phyloP scores from a whole-genome alignment of 352 stramenopile species.

The Globisporangium cystogenes region DNA sequence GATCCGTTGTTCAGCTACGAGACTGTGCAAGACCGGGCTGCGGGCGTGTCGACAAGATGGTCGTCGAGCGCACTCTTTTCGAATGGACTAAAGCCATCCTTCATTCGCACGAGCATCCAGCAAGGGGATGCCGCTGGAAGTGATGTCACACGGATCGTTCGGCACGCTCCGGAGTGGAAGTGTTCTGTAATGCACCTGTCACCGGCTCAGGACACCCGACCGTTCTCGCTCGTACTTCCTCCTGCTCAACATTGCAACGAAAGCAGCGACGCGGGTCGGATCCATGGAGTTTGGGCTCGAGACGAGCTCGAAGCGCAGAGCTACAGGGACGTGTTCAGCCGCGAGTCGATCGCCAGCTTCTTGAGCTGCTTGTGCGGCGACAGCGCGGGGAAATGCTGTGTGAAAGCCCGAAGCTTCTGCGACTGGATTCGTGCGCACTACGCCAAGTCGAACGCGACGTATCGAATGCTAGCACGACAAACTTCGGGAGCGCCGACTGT shows the following conservation, averaged over 20 bases:
- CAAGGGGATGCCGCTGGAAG: not conserved
- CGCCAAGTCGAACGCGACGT: slow-evolving; percentile 40
- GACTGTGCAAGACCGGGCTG: not conserved
- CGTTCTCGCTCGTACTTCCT: slow-evolving; percentile 39
- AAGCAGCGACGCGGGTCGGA: not conserved
- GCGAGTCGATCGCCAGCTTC: slow-evolving; percentile 14
- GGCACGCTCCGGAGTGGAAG: slow-evolving; percentile 24
- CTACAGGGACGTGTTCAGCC: slow-evolving; percentile 24
- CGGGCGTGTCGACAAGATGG: slow-evolving; percentile 10
- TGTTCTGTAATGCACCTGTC: not conserved
- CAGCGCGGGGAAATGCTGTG: not conserved
- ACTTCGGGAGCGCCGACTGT: slow-evolving; percentile 15
- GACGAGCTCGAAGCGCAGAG: not conserved
- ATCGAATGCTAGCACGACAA: slow-evolving; percentile 63
- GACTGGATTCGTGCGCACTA: slow-evolving; percentile 51
- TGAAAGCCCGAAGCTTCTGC: slow-evolving; percentile 24
- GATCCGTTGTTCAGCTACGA: slow-evolving; percentile 22
- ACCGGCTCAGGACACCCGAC: slow-evolving; percentile 3
- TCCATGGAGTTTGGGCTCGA: not conserved
- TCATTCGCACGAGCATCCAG: slow-evolving; percentile 9
- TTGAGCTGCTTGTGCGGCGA: slow-evolving; percentile 6
- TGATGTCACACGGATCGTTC: slow-evolving; percentile 13
- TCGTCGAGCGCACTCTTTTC: slow-evolving; percentile 22
- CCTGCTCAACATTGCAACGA: not conserved
- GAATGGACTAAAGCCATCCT: slow-evolving; percentile 17